A percentile compares a stretch with the other conserved stretches of the same genome.
phyloP scores from a whole-genome alignment of 805 yeast species.

The Candida andamanensis region DNA sequence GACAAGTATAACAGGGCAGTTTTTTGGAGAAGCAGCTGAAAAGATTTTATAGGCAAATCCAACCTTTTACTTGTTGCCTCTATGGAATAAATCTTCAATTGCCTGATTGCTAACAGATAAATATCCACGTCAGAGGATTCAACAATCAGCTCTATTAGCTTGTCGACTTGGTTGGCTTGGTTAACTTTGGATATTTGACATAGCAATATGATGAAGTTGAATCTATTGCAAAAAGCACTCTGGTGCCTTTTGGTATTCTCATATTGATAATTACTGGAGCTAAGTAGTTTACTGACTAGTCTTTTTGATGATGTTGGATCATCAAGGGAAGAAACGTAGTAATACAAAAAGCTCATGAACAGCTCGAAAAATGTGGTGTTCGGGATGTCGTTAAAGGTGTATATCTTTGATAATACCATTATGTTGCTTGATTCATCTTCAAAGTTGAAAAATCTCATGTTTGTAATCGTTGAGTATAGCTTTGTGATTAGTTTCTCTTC shows the following conservation, averaged over 20 bases:
- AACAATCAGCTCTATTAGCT: constrained; percentile 20
- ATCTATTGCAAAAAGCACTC: constrained; percentile 31
- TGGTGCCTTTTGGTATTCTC: constrained; percentile 20
- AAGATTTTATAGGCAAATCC: constrained; percentile 17
- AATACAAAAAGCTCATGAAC: constrained; percentile 32
- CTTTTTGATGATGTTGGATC: constrained; percentile 18
- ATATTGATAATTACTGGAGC: constrained; percentile 33
- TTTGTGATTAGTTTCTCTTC: constrained; percentile 25
- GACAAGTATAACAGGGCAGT: constrained; percentile 9
- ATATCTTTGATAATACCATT: constrained; percentile 11
- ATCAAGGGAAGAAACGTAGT: constrained; percentile 24
- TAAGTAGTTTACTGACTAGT: constrained; percentile 30
- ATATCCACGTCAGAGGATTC: constrained; percentile 20
- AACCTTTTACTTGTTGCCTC: constrained; percentile 10
- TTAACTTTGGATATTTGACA: constrained; percentile 30
- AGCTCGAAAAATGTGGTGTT: constrained; percentile 27
- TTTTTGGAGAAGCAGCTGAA: constrained; percentile 12
- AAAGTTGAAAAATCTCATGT: constrained; percentile 32
- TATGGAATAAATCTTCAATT: constrained; percentile 15
- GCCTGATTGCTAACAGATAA: constrained; percentile 18
- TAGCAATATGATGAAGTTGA: constrained; percentile 32
- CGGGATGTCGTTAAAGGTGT: constrained; percentile 24
- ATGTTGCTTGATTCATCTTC: constrained; percentile 27
- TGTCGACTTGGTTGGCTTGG: constrained; percentile 23
- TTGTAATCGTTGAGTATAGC: constrained; percentile 26